Evolutionary conservation across 2,329 filamentous ascomycete genomes (phyloP).

Genomic region (Aspergillus neotritici): DNA sequence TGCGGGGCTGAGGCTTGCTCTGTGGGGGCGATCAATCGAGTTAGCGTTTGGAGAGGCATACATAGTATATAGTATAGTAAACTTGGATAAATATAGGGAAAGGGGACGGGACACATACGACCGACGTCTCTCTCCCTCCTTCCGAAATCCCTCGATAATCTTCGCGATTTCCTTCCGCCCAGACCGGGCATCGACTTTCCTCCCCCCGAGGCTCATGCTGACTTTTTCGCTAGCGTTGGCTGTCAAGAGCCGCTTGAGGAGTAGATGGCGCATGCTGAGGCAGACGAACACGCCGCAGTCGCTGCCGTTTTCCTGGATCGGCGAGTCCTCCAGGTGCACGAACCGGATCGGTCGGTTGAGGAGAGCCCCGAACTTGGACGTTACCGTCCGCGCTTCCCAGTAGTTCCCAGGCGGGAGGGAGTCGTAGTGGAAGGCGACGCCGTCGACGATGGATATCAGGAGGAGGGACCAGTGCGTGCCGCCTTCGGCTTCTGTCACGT

Average conservation of each 20-base stretch:
- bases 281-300: constrained; percentile 97
- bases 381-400: constrained; percentile 63
- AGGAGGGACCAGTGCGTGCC: constrained; percentile 94
- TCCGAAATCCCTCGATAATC: constrained; percentile 79
- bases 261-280: constrained; percentile 87
- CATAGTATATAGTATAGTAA: too few species aligned
- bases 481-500: constrained; percentile 72
- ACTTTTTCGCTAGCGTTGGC: constrained; percentile 80
- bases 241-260: constrained; percentile 73
- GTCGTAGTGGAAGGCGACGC: constrained; percentile 95
- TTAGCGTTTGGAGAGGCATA: too few species aligned
- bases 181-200: constrained; percentile 71
- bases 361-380: constrained; percentile 63
- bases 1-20: constrained; percentile 19
- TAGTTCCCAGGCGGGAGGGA: constrained; percentile 72
- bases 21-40: too few species aligned
- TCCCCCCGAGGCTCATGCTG: constrained; percentile 86
- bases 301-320: constrained; percentile 84
- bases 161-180: constrained; percentile 86
- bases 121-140: constrained; percentile 77
- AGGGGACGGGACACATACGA: constrained; percentile 54
- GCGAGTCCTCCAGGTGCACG: constrained; percentile 75
- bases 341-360: constrained; percentile 64
- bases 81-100: background rate
- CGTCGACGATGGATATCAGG: constrained; percentile 80